phyloP scores from a whole-genome alignment of 148 eudicot genomes.

The Cornus florida region DNA sequence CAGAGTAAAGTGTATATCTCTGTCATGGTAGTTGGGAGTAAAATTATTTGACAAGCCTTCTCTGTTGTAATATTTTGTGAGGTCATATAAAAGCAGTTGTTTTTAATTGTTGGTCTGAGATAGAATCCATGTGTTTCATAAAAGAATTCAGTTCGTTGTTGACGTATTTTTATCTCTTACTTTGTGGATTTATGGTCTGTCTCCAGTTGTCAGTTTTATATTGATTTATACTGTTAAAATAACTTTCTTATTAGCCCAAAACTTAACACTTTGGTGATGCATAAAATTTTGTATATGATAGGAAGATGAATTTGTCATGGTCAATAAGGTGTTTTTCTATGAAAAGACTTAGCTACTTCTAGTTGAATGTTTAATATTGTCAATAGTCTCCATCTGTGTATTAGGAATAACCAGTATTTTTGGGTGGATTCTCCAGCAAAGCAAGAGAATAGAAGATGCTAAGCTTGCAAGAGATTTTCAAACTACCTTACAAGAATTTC shows the following conservation, averaged over 20 bases:
- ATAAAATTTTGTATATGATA: not conserved
- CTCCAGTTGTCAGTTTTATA: not conserved
- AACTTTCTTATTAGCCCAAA: not conserved
- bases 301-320: not conserved
- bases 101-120: not conserved
- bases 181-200: not conserved
- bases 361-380: not conserved
- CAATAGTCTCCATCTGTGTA: not conserved
- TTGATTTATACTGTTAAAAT: not conserved
- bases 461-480: constrained; percentile 86
- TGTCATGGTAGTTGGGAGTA: too few species aligned
- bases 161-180: not conserved
- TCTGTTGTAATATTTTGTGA: not conserved
- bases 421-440: constrained; percentile 38
- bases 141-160: not conserved
- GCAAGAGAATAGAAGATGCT: constrained; percentile 69
- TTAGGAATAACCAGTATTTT: not conserved
- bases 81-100: not conserved
- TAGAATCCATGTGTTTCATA: not conserved
- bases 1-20: too few species aligned
- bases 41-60: too few species aligned
- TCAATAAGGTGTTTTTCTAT: not conserved
- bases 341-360: constrained; percentile 1
- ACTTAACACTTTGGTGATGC: not conserved
- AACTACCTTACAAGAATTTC: constrained; percentile 64